phyloP scores from a whole-genome alignment of 306 rosid genomes.

The Canavalia ensiformis region DNA sequence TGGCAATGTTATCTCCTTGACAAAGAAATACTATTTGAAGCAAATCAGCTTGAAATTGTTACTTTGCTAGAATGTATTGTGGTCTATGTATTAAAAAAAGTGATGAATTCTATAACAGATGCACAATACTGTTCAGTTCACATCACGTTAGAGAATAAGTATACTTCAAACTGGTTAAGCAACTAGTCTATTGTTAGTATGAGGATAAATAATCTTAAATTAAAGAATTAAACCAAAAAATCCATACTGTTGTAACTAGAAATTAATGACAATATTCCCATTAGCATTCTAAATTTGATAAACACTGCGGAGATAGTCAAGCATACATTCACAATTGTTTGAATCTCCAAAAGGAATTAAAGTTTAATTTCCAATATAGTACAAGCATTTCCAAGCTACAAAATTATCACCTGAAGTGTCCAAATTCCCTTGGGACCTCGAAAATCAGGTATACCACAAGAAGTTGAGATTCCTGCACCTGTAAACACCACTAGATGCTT shows the following conservation, averaged over 20 bases:
- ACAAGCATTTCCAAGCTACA: slow-evolving; percentile 29
- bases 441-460: slow-evolving; percentile 98
- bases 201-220: neutral
- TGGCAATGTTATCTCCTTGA: neutral
- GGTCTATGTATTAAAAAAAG: neutral
- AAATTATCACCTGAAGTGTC: slow-evolving; percentile 86
- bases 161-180: slow-evolving; percentile 4
- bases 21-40: neutral
- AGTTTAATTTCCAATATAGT: neutral
- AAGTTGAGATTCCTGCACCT: slow-evolving; percentile 98
- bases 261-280: slow-evolving; percentile 10
- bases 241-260: slow-evolving; percentile 4
- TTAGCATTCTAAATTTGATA: slow-evolving; percentile 25
- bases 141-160: slow-evolving; percentile 5
- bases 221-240: neutral
- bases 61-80: neutral
- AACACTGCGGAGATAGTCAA: slow-evolving; percentile 17
- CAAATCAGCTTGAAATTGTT: slow-evolving; percentile 11
- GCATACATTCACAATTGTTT: slow-evolving; percentile 27
- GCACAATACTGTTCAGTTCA: slow-evolving; percentile 2
- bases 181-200: slow-evolving; percentile 4
- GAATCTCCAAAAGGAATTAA: slow-evolving; percentile 30
- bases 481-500: slow-evolving; percentile 99
- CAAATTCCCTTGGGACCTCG: slow-evolving; percentile 99
- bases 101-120: neutral